A percentile compares a stretch with the other conserved stretches of the same genome.
These are phyloP conservation scores for Solanum rostratum DNA, from an alignment of 257 asterid species.

Conservation along the genomic window DNA sequence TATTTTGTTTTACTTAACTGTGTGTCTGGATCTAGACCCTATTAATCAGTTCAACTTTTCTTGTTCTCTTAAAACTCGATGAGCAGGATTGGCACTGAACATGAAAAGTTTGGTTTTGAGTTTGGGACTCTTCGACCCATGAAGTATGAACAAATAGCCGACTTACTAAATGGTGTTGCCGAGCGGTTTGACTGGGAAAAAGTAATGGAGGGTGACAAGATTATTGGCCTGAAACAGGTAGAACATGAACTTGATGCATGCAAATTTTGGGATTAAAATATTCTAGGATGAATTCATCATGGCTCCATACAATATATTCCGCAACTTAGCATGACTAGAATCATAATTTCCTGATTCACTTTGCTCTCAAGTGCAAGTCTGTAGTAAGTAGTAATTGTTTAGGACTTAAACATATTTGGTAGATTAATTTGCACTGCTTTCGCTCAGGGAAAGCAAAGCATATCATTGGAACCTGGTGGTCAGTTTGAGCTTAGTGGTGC, in stretches of 20 bases:
- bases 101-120: slow-evolving; percentile 95
- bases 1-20: not conserved
- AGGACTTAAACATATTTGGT: not conserved
- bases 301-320: not conserved
- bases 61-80: not conserved
- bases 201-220: slow-evolving; percentile 80
- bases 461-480: slow-evolving; percentile 97
- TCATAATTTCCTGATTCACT: not conserved
- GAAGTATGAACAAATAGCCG: slow-evolving; percentile 84
- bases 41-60: not conserved
- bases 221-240: slow-evolving; percentile 96
- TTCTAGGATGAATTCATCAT: not conserved
- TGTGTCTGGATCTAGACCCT: not conserved
- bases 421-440: not conserved
- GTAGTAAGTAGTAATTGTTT: not conserved
- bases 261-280: not conserved
- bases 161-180: slow-evolving; percentile 70
- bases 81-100: slow-evolving; percentile 97
- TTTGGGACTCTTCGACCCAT: slow-evolving; percentile 62
- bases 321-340: not conserved
- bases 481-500: slow-evolving; percentile 99
- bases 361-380: not conserved
- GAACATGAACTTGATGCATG: not conserved
- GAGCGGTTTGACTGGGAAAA: slow-evolving; percentile 99
- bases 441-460: slow-evolving; percentile 79